Base-by-base conservation (phyloP, 495 filamentous ascomycete species). In the Tuber magnatum region DNA sequence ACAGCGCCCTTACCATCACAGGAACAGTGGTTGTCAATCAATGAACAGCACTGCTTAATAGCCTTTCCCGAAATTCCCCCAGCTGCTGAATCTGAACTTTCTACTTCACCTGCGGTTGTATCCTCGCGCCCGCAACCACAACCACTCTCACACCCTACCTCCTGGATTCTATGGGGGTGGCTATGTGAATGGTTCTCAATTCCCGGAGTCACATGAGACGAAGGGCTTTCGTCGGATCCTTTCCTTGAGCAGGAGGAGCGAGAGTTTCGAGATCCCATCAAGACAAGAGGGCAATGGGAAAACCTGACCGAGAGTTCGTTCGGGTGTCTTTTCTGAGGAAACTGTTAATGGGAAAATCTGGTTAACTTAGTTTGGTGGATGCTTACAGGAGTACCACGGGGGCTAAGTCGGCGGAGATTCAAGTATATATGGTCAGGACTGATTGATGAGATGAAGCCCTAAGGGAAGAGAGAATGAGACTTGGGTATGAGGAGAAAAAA, bases 1-100 rank as follows among this genome's bases (percentile, higher is more conserved):
- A 32, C 22, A 28, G 20, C 51, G 28, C n/a, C 46, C 48, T 70
- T 78, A 75, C 77, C 77, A 70, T 79, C 70, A 39, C 77, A 79
- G 35, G 72, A 56, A 61, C 77, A 79, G 14, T 32, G 35, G 14
- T 65, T 65, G 28, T 65, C 56, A 20, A 6, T 35, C 28, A 35
- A 8, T 20, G 56, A 65, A 20, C 56, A 65, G 56, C 56, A 65
- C 56, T 65, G 56, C 28, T 65, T 32, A 12, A 8, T 7, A 16
- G 56, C 5, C 28, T 65, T 65, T 32, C 14, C 56, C 28, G 56
- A 8, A 28, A 20, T 65, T 65, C 35, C 28, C 14, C 28, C 12
- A 65, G 28, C 3, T 1, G 56, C 28, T 20, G 56, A 4, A 35
- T 65, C 56, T 32, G 28, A 35, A 20, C n/a, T 65, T 65, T 65